Evolutionary conservation across 352 stramenopile species (phyloP), one percentile per base, ranked within the genome.

Genomic region (Peronospora tabacina): DNA sequence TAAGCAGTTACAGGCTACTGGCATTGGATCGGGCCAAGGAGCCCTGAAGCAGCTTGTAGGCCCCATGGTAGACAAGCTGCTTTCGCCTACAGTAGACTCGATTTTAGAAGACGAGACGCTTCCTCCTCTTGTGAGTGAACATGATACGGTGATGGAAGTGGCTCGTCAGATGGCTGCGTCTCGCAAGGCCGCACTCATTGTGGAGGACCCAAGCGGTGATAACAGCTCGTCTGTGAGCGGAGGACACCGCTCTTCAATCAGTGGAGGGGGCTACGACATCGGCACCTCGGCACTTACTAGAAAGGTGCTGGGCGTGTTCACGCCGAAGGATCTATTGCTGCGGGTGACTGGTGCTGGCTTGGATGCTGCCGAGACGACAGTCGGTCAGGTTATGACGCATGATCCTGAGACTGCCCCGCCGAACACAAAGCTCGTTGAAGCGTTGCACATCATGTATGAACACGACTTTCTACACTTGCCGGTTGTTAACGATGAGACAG

Each of bases 401-500:
- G 94, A 97, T 52, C 96, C 96, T 1, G 95, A 99, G 63, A 87
- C 85, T 12, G 91, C 96, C 13, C 77, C 77, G 13, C 90, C 92
- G 5, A 93, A 72, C 42, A 97, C 89, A 4, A 96, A 87, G 22
- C 85, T 98, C 8, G 68, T 98, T 7, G 96, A 98, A 49, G 95
- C 95, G 15, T 73, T 99, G 34, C 95, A 98, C 59, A 89, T 97
- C 17, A 98, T 98, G 94, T 93, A 98, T 55, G 95, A 98, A 49
- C 94, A 98, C 55, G 94, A 95, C 49, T 98, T 98, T 62, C 64
- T 99, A 24, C 96, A 98, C 50, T 58, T 99, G 38, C 96, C 96
- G 17, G 91, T 99, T 1, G 92, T 97, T 10, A 91, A 98, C 35
- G 49, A 82, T 17, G 72, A 60, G 12, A 79, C 75, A 2, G 58